Conservation (phyloP, 2,329 filamentous ascomycete species). For the Macrophomina phaseolina region DNA sequence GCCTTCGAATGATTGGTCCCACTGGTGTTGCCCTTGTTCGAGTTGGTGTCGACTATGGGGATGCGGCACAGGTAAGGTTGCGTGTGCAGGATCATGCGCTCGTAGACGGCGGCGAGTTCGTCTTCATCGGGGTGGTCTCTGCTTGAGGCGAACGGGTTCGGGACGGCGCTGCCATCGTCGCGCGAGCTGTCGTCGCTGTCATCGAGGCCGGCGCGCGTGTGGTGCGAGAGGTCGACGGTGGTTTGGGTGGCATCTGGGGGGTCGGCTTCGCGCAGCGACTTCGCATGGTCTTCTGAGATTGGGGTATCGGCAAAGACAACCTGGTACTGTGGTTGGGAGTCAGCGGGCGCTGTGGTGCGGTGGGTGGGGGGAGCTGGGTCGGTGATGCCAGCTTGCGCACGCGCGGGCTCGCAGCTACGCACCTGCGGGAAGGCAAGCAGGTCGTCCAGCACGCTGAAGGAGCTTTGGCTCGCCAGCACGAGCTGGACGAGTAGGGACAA, state of each 20-base stretch:
- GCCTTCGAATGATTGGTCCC: slow-evolving; percentile 66
- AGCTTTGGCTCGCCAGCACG: slow-evolving; percentile 59
- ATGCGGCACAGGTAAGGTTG: slow-evolving; percentile 84
- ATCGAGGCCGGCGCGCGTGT: background rate
- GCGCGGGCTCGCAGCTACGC: slow-evolving; percentile 34
- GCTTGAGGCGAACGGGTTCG: slow-evolving; percentile 8
- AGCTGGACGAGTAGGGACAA: slow-evolving; percentile 54
- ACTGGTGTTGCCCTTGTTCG: slow-evolving; percentile 31
- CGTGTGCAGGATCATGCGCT: slow-evolving; percentile 73
- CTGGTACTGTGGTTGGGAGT: slow-evolving; percentile 68
- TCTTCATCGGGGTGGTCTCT: slow-evolving; percentile 29
- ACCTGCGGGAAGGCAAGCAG: slow-evolving; percentile 87
- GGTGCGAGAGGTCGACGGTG: slow-evolving; percentile 23
- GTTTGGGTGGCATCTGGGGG: background rate
- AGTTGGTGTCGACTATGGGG: slow-evolving; percentile 68
- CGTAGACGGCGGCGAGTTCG: slow-evolving; percentile 60
- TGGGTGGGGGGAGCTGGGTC: background rate
- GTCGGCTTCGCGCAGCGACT: slow-evolving; percentile 41
- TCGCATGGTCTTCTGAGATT: slow-evolving; percentile 73
- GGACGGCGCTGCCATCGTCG: background rate
- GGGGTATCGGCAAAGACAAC: slow-evolving; percentile 76
- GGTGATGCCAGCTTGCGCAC: slow-evolving; percentile 22
- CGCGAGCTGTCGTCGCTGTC: background rate
- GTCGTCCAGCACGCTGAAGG: slow-evolving; percentile 88
- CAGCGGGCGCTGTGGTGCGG: slow-evolving; percentile 16